Conservation (phyloP, 1,284 basidiomycete species). For the Ceratobasidium sp. region DNA sequence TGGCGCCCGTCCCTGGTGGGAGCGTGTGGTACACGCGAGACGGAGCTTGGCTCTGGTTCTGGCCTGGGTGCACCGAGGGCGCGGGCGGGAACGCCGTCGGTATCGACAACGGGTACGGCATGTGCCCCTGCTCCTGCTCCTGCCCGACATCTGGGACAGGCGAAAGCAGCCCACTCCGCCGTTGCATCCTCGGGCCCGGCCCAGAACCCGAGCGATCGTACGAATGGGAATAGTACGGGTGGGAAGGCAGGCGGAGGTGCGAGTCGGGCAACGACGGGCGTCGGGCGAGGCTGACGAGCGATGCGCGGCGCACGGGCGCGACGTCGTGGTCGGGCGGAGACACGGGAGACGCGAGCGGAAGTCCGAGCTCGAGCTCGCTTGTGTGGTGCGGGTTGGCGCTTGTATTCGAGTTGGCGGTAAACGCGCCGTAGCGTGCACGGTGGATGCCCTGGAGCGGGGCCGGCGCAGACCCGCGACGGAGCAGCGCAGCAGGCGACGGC, state of each 20-base stretch:
- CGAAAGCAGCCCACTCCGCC: constrained; percentile 19
- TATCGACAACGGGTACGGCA: constrained; percentile 2
- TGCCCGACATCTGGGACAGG: constrained; percentile 38
- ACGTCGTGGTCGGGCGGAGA: constrained; percentile 40
- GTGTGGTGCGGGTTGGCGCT: too few species aligned
- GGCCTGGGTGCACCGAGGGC: neutral
- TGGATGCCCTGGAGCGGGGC: constrained; percentile 41
- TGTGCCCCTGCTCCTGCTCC: constrained; percentile 21
- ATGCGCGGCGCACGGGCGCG: constrained; percentile 18
- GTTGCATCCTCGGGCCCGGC: constrained; percentile 27
- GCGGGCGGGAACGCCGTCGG: constrained; percentile 24
- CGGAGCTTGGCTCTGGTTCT: neutral
- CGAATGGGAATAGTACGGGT: constrained; percentile 34
- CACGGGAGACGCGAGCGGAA: constrained; percentile 28
- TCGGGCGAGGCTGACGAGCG: constrained; percentile 22
- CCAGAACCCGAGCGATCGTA: constrained; percentile 1
- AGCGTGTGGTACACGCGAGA: constrained; percentile 15
- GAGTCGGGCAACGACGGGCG: constrained; percentile 39
- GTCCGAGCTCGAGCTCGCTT: constrained; percentile 5
- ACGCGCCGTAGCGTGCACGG: constrained; percentile 35
- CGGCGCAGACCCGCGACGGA: constrained; percentile 33
- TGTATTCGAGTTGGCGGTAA: neutral
- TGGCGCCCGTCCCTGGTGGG: constrained; percentile 27
- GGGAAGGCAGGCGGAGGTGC: constrained; percentile 27
- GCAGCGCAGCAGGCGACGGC: constrained; percentile 25